Conservation (phyloP, 306 rosid genomes). For the Bauhinia variegata region DNA sequence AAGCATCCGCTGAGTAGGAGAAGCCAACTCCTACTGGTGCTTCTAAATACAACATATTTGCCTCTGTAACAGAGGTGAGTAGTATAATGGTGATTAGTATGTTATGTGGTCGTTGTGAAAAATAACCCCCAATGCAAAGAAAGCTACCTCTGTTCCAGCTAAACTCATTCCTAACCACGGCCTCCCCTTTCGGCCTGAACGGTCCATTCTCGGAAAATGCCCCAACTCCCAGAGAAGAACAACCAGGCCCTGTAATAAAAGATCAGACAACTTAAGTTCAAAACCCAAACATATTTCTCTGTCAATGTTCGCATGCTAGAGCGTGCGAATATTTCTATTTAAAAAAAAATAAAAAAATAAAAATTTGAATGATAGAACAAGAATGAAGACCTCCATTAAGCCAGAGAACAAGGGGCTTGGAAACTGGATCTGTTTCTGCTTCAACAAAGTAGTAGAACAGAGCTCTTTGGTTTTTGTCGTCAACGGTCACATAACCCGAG, state of each 20-base stretch:
- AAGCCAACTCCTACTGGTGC: conserved; percentile 67
- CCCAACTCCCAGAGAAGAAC: conserved; percentile 86
- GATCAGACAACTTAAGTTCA: background rate
- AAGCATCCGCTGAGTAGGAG: conserved; percentile 56
- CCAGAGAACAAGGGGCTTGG: conserved; percentile 85
- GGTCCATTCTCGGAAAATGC: conserved; percentile 91
- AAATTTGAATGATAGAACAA: background rate
- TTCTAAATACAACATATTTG: conserved; percentile 68
- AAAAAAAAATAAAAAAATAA: too few species aligned
- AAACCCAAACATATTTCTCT: background rate
- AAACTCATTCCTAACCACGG: conserved; percentile 57
- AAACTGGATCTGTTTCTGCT: conserved; percentile 58
- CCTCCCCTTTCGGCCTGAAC: conserved; percentile 71
- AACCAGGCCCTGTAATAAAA: conserved; percentile 72
- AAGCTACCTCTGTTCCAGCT: conserved; percentile 79
- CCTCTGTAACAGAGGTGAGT: conserved; percentile 46
- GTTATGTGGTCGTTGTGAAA: background rate
- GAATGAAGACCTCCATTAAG: conserved; percentile 68
- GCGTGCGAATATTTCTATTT: too few species aligned
- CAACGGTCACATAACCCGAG: conserved; percentile 65
- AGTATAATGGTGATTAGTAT: background rate
- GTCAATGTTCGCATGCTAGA: too few species aligned
- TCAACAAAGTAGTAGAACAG: conserved; percentile 73
- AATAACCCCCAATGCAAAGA: background rate
- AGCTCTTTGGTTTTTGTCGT: conserved; percentile 48